Evolutionary conservation across 2,329 filamentous ascomycete species (phyloP), one percentile per base, ranked within the genome.

Genomic region (Pezicula radicicola): DNA sequence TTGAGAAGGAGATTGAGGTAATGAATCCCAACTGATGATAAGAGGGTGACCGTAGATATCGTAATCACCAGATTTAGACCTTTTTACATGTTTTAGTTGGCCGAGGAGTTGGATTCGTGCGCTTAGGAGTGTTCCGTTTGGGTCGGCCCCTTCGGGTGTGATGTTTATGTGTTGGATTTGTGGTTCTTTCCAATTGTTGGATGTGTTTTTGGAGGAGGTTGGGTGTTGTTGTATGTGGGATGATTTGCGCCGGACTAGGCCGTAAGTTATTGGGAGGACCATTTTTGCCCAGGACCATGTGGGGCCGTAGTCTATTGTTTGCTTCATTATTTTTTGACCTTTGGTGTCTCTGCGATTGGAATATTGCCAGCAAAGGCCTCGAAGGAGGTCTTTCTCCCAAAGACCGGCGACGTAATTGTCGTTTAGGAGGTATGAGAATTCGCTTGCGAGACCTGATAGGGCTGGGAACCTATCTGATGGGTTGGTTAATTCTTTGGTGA

Each of bases 331-430:
- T 45, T 16, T 45, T 13, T 13, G 15, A 9, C 8, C 25, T 30
- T 10, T 25, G 12, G 18, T 41, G 4, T 15, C 9, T 7, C 37
- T 30, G 8, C 37, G 19, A 1, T 40, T 15, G n/a, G 18, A 4
- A 10, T 18, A 46, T 39, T 42, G 16, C 44, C 44, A 52, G 12
- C 28, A 16, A 2, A 56, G 27, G 6, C 49, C 48, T 3, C 18
- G 10, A n/a, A 44, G 12, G 1, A 56, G 41, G 43, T 56, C 52
- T 19, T 36, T 9, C 39, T 48, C 49, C 54, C 54, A 56, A 18
- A 56, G 46, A 3, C 54, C 54, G 6, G 48, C 49, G 9, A 55
- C n/a, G 25, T 56, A 56, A 25, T 50, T 12, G 39, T 56, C 54
- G 28, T 43, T 35, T 3, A 53, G 42, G 4, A 49, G 25, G 16